Evolutionary conservation across 2,329 filamentous ascomycete genomes (phyloP), one percentile per base, ranked within the genome.

Genomic region (Penicillium glabrum): DNA sequence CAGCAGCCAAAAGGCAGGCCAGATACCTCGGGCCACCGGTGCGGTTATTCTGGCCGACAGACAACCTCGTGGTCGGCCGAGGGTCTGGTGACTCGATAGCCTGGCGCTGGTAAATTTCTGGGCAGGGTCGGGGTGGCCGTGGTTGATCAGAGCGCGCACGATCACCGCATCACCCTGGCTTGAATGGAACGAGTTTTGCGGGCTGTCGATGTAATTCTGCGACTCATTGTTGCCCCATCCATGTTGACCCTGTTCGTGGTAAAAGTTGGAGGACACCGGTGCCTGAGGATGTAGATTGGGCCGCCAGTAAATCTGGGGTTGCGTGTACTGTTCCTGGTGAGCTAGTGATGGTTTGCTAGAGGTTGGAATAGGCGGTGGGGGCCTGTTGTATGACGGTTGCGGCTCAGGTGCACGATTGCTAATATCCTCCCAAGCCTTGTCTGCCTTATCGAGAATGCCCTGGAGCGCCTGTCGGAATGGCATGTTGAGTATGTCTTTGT

Each of bases 1-100:
- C 59, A 66, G 62, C 61, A 66, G 58, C 64, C 64, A 66, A 61
- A 66, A 66, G 37, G 64, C 64, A 39, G 64, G 64, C 64, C 64
- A 66, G 56, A 66, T 65, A 53, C 64, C 64, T 21, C 54, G 54
- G 23, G 64, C 64, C 9, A 65, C 59, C 2, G 64, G 64, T 19
- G 64, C 62, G 3, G 50, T 65, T 31, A 66, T 65, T 51, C 61
- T 58, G 47, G 61, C 64, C 8, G 62, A 64, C n/a, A 66, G 61
- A 59, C 64, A 66, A 35, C 64, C 64, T 6, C 62, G 62, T 47
- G 62, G 54, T 55, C 64, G 62, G 39, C 51, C n/a, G 41, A 66
- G 64, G 23, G 62, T 62, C 45, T 66, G 64, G 37, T 39, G 61
- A 51, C 64, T 66, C n/a, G 62, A 64, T 6, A 66, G 53, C 48